Conservation (phyloP, 2,329 filamentous ascomycete genomes). For the Ophiostoma tasmaniense region DNA sequence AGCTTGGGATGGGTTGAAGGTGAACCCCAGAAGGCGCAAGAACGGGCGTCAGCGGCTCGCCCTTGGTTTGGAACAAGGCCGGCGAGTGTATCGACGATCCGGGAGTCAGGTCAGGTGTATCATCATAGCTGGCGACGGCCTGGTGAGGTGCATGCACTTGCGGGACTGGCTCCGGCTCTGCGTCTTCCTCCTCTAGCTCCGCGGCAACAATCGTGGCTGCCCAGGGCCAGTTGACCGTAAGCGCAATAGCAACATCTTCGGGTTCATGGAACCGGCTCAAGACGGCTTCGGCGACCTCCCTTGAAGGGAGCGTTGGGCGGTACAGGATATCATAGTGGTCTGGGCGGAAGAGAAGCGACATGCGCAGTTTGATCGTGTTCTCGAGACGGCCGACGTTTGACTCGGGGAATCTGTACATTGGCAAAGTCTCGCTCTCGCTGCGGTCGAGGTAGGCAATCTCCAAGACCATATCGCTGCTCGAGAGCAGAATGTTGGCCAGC, state of each 20-base stretch:
- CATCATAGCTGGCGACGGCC: conserved; percentile 8
- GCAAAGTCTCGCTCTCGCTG: conserved; percentile 68
- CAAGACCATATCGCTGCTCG: conserved; percentile 67
- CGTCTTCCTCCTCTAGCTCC: not conserved
- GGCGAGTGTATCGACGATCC: conserved; percentile 10
- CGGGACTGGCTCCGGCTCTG: not conserved
- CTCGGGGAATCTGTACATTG: conserved; percentile 56
- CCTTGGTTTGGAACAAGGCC: not conserved
- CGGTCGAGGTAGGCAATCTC: conserved; percentile 89
- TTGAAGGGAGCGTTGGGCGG: conserved; percentile 22
- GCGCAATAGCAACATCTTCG: not conserved
- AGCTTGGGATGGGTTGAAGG: conserved; percentile 20
- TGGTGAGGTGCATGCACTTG: not conserved
- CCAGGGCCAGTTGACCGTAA: not conserved
- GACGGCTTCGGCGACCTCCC: conserved; percentile 4
- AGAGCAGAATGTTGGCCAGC: conserved; percentile 69
- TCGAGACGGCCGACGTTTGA: conserved; percentile 40
- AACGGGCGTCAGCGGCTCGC: conserved; percentile 11
- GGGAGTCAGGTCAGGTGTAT: conserved; percentile 11
- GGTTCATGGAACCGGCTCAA: conserved; percentile 8
- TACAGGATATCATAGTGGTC: conserved; percentile 96
- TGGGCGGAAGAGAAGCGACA: conserved; percentile 56
- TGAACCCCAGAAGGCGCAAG: conserved; percentile 18
- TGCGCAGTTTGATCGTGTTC: conserved; percentile 40
- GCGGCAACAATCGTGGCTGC: not conserved